Conservation (phyloP, 2,329 filamentous ascomycete species). For the Colletotrichum spaethianum region DNA sequence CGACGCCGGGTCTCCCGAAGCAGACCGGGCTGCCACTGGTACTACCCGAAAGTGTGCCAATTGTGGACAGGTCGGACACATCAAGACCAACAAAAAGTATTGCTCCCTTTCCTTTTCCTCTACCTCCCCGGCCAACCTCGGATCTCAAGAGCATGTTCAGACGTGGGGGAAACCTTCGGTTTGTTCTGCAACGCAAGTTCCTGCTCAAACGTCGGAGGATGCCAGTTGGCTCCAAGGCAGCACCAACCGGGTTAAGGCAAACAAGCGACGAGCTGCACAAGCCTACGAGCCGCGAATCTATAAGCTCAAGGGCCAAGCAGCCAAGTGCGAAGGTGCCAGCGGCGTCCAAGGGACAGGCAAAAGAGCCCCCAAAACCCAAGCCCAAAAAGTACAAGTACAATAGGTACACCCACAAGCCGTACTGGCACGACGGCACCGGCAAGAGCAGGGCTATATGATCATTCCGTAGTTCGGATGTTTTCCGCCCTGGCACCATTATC, state of each 20-base stretch:
- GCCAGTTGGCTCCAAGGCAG: conserved; percentile 36
- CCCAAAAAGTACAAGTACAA: conserved; percentile 41
- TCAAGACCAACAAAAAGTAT: conserved; percentile 99
- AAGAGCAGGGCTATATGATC: conserved; percentile 19
- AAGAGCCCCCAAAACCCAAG: conserved; percentile 6
- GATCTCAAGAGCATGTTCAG: conserved; percentile 34
- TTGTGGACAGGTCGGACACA: conserved; percentile 96
- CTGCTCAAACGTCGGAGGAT: conserved; percentile 28
- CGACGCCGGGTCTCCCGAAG: conserved; percentile 66
- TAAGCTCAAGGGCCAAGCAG: neutral
- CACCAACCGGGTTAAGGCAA: conserved; percentile 25
- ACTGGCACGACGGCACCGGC: conserved; percentile 26
- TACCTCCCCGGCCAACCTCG: conserved; percentile 41
- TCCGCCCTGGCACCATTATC: conserved; percentile 42
- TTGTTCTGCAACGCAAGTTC: conserved; percentile 27
- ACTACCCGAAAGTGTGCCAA: conserved; percentile 96
- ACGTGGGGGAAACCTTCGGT: conserved; percentile 35
- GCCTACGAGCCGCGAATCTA: neutral
- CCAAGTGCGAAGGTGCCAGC: neutral
- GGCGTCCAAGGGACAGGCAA: conserved; percentile 35
- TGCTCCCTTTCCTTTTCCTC: conserved; percentile 51
- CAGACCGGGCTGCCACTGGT: conserved; percentile 69
- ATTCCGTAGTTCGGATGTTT: conserved; percentile 9
- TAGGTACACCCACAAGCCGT: conserved; percentile 37
- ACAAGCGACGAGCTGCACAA: conserved; percentile 9